Conservation (phyloP, 345 rosid genomes). For the Eucalyptus cloeziana region DNA sequence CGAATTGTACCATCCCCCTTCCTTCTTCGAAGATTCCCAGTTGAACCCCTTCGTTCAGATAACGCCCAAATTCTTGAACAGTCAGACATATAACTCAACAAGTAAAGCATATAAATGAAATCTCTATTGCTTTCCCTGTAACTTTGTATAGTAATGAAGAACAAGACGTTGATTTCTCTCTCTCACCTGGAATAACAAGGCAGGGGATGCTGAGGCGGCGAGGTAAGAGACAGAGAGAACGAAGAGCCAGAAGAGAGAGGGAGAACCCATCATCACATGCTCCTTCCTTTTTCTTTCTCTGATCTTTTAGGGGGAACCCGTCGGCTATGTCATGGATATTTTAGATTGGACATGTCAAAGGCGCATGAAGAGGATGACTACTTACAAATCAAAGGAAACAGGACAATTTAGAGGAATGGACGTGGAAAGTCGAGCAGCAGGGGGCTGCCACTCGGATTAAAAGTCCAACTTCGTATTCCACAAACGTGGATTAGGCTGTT, state of each 20-base stretch:
- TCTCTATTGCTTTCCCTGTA: neutral
- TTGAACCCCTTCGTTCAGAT: slow-evolving; percentile 52
- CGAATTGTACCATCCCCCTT: slow-evolving; percentile 79
- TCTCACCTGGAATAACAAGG: slow-evolving; percentile 41
- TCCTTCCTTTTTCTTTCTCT: neutral
- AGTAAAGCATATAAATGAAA: neutral
- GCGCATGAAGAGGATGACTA: neutral
- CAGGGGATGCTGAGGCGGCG: slow-evolving; percentile 27
- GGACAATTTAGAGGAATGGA: neutral
- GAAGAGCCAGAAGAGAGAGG: neutral
- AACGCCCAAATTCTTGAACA: neutral
- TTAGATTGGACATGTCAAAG: neutral
- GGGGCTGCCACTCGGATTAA: neutral
- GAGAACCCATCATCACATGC: slow-evolving; percentile 1
- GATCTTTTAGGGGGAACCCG: neutral
- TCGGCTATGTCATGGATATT: neutral
- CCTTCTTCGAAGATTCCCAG: slow-evolving; percentile 66
- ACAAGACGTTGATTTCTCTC: neutral
- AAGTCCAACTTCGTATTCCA: neutral
- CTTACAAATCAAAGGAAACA: neutral
- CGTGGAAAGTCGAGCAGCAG: neutral
- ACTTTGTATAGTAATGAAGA: neutral
- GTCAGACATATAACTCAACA: neutral
- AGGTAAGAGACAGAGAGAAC: slow-evolving; percentile 15
- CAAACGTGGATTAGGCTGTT: neutral